Evolutionary conservation across 441 rosid genomes (phyloP), one percentile per base, ranked within the genome.

Genomic region (Bocquillonia castaneifolia): DNA sequence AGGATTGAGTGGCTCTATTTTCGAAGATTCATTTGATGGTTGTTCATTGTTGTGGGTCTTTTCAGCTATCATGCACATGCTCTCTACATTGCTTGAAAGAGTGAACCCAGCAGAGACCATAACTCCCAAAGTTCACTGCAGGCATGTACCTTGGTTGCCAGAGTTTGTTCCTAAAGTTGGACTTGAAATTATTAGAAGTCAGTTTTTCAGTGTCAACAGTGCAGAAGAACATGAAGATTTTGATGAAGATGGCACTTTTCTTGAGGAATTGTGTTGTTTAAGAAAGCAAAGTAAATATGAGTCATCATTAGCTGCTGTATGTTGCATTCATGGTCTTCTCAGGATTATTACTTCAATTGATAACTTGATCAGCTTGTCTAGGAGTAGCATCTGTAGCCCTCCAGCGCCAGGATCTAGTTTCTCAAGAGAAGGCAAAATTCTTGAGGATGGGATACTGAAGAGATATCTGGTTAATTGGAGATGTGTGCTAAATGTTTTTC

Each of bases 161-260:
- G 92, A 85, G 72, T 89, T 93, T 84, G 94, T 88, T 80, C 90
- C 90, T 63, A 93, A 85, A 82, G 57, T 91, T 79, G 96, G 94
- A 67, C 85, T 89, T 54, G 85, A 80, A 81, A 80, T 91, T 66
- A 79, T 89, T 69, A 86, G 73, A 76, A 80, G 80, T 59, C 83
- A 82, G 60, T 73, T 89, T 74, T 83, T 88, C 74, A 79, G 37
- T 31, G 70, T 56, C 60, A 64, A 66, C 61, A 42, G 39, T 31
- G 18, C 67, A 60, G 72, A 72, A 64, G 66, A 72, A 37, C 82
- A 78, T 71, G 59, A 76, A 63, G 73, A 71, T 73, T 42, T 77
- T 72, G 72, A 80, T 63, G 74, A 58, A 48, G 75, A 75, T 57
- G 61, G 79, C 69, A 86, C 89, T 42, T 86, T 89, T 50, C 56